Base-by-base conservation (phyloP, 2,329 filamentous ascomycete species). In the Calonectria pseudoturangicola region DNA sequence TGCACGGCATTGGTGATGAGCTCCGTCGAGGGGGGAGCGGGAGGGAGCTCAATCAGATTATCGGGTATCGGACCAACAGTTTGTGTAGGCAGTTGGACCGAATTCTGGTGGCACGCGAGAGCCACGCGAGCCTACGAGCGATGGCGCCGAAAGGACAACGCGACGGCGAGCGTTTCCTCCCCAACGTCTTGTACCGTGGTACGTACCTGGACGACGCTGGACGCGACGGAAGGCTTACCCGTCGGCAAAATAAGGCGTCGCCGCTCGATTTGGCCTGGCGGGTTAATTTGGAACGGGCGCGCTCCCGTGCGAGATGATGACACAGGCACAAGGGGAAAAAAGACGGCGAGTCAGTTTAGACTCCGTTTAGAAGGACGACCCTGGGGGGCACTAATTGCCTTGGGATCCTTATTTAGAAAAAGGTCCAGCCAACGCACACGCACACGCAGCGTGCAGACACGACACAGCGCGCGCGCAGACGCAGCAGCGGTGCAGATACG, bases 331-430 rank as follows among this genome's bases (percentile, higher is more conserved):
- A 48, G 13, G 21, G 54, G n/a, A 36, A 51, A 47, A 48, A 36
- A 51, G 56, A 48, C 48, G 63, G 47, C 67, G 67, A 69, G 67
- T 69, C 67, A 69, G 67, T 64, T 69, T 69, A 54, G 58, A 69
- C 58, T 45, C 67, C 27, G 67, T 69, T 60, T 64, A 43, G 47
- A 21, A 48, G 21, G 54, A 41, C 33, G 30, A 27, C 58, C 54
- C 43, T 68, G 54, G 39, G 54, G 39, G 64, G 65, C 27, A 39
- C 28, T 60, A 68, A 62, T 41, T 21, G 28, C 25, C 45, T 43
- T 28, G 18, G 43, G 43, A 21, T 50, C 43, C 54, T 30, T 39
- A 60, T 60, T 68, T 63, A 33, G 39, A 16, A 36, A 21, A 15
- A 27, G n/a, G 7, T 30, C 25, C 28, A n/a, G 36, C 15, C 30